Evolutionary conservation across 495 filamentous ascomycete genomes (phyloP).

Genomic region (Pyrenula aspistea): DNA sequence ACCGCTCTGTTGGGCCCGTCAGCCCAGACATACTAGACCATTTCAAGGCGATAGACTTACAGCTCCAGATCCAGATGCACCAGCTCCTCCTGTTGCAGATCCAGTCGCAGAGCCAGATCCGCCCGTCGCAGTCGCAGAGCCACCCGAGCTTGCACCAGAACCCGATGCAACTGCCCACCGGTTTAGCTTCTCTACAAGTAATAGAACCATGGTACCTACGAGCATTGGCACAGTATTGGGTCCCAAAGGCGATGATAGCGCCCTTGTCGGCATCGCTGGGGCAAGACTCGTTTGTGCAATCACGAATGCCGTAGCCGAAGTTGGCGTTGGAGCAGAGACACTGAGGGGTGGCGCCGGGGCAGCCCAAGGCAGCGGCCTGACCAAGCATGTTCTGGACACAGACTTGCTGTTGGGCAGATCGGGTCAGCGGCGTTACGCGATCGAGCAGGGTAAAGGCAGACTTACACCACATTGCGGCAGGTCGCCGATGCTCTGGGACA

Average conservation of each 20-base stretch:
- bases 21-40: not conserved
- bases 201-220: no score
- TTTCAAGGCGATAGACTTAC: not conserved
- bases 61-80: not conserved
- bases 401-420: conserved; percentile 35
- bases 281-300: conserved; percentile 65
- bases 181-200: not conserved
- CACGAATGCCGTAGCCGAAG: conserved; percentile 66
- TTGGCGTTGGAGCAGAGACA: conserved; percentile 61
- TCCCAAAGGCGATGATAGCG: conserved; percentile 22
- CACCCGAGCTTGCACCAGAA: not conserved
- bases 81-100: not conserved
- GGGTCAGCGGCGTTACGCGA: not conserved
- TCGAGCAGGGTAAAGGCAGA: not conserved
- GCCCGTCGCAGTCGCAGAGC: not conserved
- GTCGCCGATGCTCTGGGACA: not conserved
- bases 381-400: conserved; percentile 64
- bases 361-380: conserved; percentile 48
- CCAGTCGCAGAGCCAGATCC: not conserved
- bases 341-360: conserved; percentile 33
- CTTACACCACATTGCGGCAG: conserved; percentile 1
- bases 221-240: conserved; percentile 19
- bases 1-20: not conserved
- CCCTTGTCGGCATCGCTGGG: conserved; percentile 26
- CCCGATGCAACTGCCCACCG: not conserved